A percentile compares a stretch with the other conserved stretches of the same genome.
Conservation (phyloP, 2,329 filamentous ascomycete species). For the Colletotrichum endophyticum region DNA sequence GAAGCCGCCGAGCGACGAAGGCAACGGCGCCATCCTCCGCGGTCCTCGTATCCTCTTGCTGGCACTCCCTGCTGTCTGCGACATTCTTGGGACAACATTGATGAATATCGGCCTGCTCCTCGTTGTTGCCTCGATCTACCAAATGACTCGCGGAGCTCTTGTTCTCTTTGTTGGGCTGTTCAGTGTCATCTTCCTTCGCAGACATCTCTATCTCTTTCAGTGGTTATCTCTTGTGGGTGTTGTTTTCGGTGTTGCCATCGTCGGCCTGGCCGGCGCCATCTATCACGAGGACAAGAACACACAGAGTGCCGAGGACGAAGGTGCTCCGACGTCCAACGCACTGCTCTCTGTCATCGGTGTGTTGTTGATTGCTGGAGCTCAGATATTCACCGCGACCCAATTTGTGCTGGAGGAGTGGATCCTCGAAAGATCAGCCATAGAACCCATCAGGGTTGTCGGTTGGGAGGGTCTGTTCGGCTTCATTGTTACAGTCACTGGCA, state of each 20-base stretch:
- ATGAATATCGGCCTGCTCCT: slow-evolving; percentile 97
- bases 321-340: slow-evolving; percentile 42
- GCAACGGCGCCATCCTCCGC: slow-evolving; percentile 64
- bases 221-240: slow-evolving; percentile 90
- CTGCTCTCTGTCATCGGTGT: slow-evolving; percentile 81
- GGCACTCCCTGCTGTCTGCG: slow-evolving; percentile 86
- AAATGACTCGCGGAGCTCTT: slow-evolving; percentile 95
- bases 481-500: slow-evolving; percentile 75
- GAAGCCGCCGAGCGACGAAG: slow-evolving; percentile 51
- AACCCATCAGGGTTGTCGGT: slow-evolving; percentile 89
- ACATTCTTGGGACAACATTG: slow-evolving; percentile 92
- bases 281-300: slow-evolving; percentile 69
- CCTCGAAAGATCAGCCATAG: slow-evolving; percentile 67
- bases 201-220: slow-evolving; percentile 84
- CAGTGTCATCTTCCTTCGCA: slow-evolving; percentile 86
- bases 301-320: slow-evolving; percentile 25
- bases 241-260: slow-evolving; percentile 84
- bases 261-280: slow-evolving; percentile 87
- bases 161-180: slow-evolving; percentile 96
- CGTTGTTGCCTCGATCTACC: slow-evolving; percentile 94
- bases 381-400: slow-evolving; percentile 96
- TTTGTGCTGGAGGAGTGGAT: slow-evolving; percentile 97
- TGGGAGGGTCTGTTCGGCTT: slow-evolving; percentile 98
- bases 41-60: slow-evolving; percentile 78
- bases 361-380: slow-evolving; percentile 87